These are phyloP conservation scores for Thyridium curvatum DNA, from an alignment of 2,329 filamentous ascomycete genomes.

Conservation along the genomic window DNA sequence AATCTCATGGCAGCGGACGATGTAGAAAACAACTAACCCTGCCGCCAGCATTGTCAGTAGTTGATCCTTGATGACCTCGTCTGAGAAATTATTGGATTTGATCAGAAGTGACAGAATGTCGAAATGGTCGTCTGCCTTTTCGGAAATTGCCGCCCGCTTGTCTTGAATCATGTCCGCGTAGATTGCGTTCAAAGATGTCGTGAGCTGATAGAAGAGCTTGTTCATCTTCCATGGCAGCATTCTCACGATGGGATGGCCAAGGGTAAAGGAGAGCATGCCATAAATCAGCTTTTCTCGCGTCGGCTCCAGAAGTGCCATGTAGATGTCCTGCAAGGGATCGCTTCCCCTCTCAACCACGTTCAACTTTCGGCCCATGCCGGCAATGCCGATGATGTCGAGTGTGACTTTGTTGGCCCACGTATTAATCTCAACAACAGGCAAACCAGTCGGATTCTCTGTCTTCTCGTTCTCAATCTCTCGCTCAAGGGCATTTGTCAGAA, in stretches of 20 bases:
- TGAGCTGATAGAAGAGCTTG: conserved; percentile 25
- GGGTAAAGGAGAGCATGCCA: conserved; percentile 28
- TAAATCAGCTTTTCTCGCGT: conserved; percentile 37
- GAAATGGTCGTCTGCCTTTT: conserved; percentile 37
- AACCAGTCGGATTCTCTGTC: too few relatives aligned
- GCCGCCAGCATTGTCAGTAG: conserved; percentile 50
- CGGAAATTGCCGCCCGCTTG: conserved; percentile 38
- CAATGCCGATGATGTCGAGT: conserved; percentile 54
- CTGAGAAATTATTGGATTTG: conserved; percentile 43
- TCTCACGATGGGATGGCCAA: conserved; percentile 27
- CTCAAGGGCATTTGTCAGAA: conserved; percentile 30
- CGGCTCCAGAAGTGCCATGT: conserved; percentile 37
- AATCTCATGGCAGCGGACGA: conserved; percentile 51
- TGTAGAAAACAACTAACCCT: conserved; percentile 35
- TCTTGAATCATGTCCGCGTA: conserved; percentile 40
- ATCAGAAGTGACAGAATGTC: conserved; percentile 60
- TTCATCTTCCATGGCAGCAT: conserved; percentile 41
- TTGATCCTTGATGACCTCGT: conserved; percentile 45
- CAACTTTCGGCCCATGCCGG: conserved; percentile 50
- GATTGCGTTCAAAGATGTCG: conserved; percentile 26
- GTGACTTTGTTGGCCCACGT: conserved; percentile 47
- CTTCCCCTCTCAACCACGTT: conserved; percentile 26
- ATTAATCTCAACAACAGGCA: conserved; percentile 23
- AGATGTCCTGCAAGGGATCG: conserved; percentile 27
- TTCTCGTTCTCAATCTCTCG: conserved; percentile 24